Evolutionary conservation across 495 filamentous ascomycete species (phyloP).

Genomic region (Talaromyces nanjingensis): DNA sequence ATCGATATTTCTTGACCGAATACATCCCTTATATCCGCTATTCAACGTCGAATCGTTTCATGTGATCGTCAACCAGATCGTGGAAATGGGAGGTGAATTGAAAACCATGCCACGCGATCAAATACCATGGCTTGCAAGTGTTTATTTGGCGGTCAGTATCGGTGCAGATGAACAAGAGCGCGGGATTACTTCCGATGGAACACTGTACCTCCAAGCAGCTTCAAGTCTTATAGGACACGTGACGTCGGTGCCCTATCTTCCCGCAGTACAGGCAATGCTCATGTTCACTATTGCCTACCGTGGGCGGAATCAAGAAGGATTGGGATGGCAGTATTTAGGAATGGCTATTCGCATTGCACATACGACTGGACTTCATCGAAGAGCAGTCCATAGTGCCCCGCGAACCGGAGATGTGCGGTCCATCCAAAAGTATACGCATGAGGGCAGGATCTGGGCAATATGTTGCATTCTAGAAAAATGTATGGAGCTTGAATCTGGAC

Average conservation of each 20-base stretch:
- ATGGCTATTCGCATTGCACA: conserved; percentile 16
- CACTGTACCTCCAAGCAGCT: neutral
- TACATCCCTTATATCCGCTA: neutral
- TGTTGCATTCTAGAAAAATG: conserved; percentile 7
- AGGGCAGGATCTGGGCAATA: conserved; percentile 2
- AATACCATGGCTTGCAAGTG: conserved; percentile 7
- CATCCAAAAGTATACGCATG: neutral
- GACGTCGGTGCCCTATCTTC: conserved; percentile 3
- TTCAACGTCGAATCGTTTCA: conserved; percentile 1
- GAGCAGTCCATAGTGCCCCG: conserved; percentile 1
- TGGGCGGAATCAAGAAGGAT: conserved; percentile 4
- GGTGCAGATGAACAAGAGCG: conserved; percentile 3
- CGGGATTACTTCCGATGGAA: neutral
- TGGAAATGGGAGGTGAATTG: neutral
- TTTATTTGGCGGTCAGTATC: conserved; percentile 1
- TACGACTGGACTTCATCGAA: conserved; percentile 12
- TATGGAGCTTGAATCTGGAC: conserved; percentile 7
- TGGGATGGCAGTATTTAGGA: conserved; percentile 11
- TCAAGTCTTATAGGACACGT: conserved; percentile 3
- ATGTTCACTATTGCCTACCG: conserved; percentile 7
- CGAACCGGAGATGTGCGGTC: neutral
- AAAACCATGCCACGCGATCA: neutral
- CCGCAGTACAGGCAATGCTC: conserved; percentile 4
- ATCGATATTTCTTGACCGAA: neutral
- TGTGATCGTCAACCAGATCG: neutral